phyloP scores from a whole-genome alignment of 768 basidiomycete genomes.

The Boletus bicolor region DNA sequence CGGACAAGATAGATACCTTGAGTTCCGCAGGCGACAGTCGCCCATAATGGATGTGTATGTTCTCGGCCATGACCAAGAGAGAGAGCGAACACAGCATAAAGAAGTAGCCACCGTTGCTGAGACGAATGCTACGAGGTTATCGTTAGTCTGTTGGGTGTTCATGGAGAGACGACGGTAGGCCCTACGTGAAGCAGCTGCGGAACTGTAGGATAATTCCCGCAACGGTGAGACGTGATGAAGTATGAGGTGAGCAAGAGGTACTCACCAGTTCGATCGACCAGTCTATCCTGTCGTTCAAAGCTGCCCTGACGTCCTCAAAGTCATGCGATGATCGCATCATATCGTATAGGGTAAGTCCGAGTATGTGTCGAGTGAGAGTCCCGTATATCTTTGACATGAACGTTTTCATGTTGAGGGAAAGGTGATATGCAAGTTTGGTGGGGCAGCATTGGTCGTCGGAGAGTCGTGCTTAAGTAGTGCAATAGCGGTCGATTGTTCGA shows the following conservation, averaged over 20 bases:
- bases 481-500: too few relatives aligned
- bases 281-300: conserved; percentile 11
- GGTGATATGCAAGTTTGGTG: background rate
- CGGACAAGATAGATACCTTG: conserved; percentile 14
- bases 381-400: background rate
- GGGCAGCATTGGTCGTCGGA: background rate
- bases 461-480: too few relatives aligned
- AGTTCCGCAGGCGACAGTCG: conserved; percentile 21
- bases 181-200: conserved; percentile 13
- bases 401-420: conserved; percentile 3
- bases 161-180: background rate
- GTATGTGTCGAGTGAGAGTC: background rate
- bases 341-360: conserved; percentile 15
- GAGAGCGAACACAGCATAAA: conserved; percentile 13
- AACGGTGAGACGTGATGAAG: background rate
- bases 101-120: conserved; percentile 3
- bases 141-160: background rate
- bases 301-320: conserved; percentile 21
- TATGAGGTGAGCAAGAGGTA: too few relatives aligned
- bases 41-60: conserved; percentile 16
- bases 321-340: conserved; percentile 16
- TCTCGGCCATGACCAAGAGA: conserved; percentile 21
- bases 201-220: background rate
- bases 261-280: conserved; percentile 26
- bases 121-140: conserved; percentile 15